phyloP scores from a whole-genome alignment of 768 basidiomycete species.

The Agaricus bisporus region DNA sequence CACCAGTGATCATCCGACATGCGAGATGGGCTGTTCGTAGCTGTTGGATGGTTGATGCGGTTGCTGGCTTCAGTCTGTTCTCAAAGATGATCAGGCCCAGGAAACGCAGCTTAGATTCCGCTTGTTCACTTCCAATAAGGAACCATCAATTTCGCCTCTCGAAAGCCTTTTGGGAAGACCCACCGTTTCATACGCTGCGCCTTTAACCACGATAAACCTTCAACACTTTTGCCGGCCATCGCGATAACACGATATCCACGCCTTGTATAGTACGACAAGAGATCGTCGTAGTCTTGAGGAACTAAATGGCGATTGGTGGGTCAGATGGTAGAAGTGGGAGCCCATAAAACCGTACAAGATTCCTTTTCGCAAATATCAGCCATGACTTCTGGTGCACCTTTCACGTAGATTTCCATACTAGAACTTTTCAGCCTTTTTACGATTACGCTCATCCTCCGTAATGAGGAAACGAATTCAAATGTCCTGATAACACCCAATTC shows the following conservation, averaged over 20 bases:
- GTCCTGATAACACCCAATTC: slow-evolving; percentile 94
- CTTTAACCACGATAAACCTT: slow-evolving; percentile 92
- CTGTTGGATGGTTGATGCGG: slow-evolving; percentile 83
- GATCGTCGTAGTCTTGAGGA: slow-evolving; percentile 92
- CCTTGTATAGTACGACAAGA: slow-evolving; percentile 94
- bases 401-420: slow-evolving; percentile 98
- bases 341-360: slow-evolving; percentile 59
- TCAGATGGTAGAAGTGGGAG: background rate
- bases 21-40: slow-evolving; percentile 87
- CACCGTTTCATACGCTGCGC: slow-evolving; percentile 95
- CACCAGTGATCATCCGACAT: slow-evolving; percentile 97
- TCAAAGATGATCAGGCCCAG: slow-evolving; percentile 96
- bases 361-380: slow-evolving; percentile 85
- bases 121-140: slow-evolving; percentile 72
- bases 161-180: slow-evolving; percentile 14
- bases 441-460: slow-evolving; percentile 95
- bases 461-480: slow-evolving; percentile 92
- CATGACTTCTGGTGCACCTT: slow-evolving; percentile 99
- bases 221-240: slow-evolving; percentile 93
- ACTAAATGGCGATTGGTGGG: slow-evolving; percentile 40
- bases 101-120: slow-evolving; percentile 85
- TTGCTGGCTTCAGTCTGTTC: slow-evolving; percentile 93
- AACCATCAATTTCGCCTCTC: slow-evolving; percentile 5
- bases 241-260: slow-evolving; percentile 98
- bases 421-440: slow-evolving; percentile 91